Evolutionary conservation across 2,329 filamentous ascomycete genomes (phyloP), one percentile per base, ranked within the genome.

Genomic region (Colletotrichum sojae): DNA sequence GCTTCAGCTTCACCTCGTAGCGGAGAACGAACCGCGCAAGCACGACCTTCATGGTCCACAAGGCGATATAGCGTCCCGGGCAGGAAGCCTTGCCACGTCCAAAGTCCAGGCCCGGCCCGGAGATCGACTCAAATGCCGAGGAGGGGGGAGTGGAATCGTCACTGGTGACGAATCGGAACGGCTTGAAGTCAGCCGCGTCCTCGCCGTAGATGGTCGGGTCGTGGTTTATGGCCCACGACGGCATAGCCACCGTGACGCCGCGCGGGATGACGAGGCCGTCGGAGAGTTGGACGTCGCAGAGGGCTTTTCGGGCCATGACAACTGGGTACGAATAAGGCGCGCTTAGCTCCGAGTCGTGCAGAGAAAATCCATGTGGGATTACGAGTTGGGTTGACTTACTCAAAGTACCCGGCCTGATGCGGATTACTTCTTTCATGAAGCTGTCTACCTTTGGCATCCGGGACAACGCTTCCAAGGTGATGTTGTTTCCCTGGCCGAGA

Each of bases 261-360:
- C 27, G 52, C 4, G 60, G 60, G 12, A 63, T 49, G n/a, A 25
- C 13, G 4, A 63, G 60, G 12, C 52, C 60, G 18, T 63, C 51
- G 4, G 60, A 56, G 10, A 63, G 27, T 6, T 39, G 10, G 1
- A 63, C 60, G 5, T 63, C 60, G 9, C 9, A 10, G 13, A 63
- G 27, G 22, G 60, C 60, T n/a, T 63, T 63, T 4, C 60, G 60
- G n/a, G 60, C 60, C 60, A 56, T 63, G 4, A 63, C 60, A 20
- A 56, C 60, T 63, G 43, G 3, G 22, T 5, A 22, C 0, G 6
- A 15, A 46, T 3, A 4, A 0, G 15, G n/a, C 15, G 15, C 43
- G 15, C 31, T 36, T 36, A 36, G 31, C 31, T 46, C 43, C 1
- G 43, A 10, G n/a, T 13, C 43, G 6, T 46, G 9, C 15, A 25